phyloP scores from a whole-genome alignment of 163 green algal species.

The Volvox carteri region DNA sequence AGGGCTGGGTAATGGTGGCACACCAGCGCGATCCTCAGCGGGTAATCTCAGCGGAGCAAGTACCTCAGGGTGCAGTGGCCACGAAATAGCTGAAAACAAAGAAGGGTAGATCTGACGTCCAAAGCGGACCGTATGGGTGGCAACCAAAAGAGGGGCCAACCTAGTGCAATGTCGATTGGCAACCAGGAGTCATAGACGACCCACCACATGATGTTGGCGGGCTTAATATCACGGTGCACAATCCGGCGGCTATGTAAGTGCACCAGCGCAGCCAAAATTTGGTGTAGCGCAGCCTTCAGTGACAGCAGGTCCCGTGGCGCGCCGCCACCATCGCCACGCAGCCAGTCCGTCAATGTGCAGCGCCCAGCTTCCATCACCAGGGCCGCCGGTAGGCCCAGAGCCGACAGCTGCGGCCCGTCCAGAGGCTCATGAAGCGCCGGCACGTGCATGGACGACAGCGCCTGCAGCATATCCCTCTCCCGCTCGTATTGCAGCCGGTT shows the following conservation, averaged over 20 bases:
- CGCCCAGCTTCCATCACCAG: conserved; percentile 54
- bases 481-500: conserved; percentile 28
- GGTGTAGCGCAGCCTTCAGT: conserved; percentile 41
- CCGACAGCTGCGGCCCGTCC: conserved; percentile 28
- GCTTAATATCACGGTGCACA: conserved; percentile 52
- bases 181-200: neutral
- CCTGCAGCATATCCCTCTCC: conserved; percentile 24
- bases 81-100: too few relatives aligned
- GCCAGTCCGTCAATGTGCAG: conserved; percentile 46
- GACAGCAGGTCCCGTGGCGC: conserved; percentile 27
- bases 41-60: too few relatives aligned
- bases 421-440: conserved; percentile 44
- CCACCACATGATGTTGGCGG: conserved; percentile 57
- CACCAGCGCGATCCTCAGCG: too few relatives aligned
- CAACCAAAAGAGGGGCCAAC: too few relatives aligned
- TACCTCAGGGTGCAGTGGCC: too few relatives aligned
- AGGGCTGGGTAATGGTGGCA: too few relatives aligned
- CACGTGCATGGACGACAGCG: conserved; percentile 27
- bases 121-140: too few relatives aligned
- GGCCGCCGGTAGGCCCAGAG: conserved; percentile 39
- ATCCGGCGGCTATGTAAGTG: conserved; percentile 27
- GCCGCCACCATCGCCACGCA: neutral
- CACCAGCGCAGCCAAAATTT: conserved; percentile 45
- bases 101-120: too few relatives aligned
- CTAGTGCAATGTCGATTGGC: too few relatives aligned